A percentile compares a stretch with the other conserved stretches of the same genome.
Evolutionary conservation across 805 yeast species (phyloP).

Genomic region (Zygoascus bituminiphila): DNA sequence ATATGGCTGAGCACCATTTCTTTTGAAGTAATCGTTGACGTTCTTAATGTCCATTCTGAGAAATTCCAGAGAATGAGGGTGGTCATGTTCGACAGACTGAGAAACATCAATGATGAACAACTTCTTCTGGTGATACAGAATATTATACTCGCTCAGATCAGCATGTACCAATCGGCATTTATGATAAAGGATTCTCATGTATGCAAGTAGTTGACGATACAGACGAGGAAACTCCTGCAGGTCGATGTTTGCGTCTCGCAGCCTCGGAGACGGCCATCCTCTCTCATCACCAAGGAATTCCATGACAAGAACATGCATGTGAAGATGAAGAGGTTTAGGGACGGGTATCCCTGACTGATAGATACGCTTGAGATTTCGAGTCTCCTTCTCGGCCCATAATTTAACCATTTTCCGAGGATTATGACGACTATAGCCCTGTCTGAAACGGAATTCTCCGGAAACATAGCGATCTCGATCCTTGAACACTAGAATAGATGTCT

Average conservation of each 20-base stretch:
- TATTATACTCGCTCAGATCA: conserved; percentile 91
- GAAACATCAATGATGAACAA: conserved; percentile 92
- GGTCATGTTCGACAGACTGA: conserved; percentile 96
- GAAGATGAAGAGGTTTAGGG: conserved; percentile 84
- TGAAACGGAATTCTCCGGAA: conserved; percentile 88
- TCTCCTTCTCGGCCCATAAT: conserved; percentile 98
- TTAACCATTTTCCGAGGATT: conserved; percentile 97
- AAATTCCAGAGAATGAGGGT: conserved; percentile 92
- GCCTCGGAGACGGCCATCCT: conserved; percentile 86
- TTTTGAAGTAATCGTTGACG: conserved; percentile 78
- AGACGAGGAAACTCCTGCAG: conserved; percentile 56
- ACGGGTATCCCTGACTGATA: conserved; percentile 76
- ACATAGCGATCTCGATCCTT: conserved; percentile 95
- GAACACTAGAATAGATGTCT: conserved; percentile 93
- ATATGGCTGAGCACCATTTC: conserved; percentile 64
- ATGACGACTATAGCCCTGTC: conserved; percentile 74
- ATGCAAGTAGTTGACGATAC: conserved; percentile 71
- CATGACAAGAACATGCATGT: conserved; percentile 90
- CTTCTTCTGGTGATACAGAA: conserved; percentile 64
- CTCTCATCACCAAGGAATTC: conserved; percentile 68
- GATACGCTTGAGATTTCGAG: conserved; percentile 80
- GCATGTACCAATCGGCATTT: conserved; percentile 91
- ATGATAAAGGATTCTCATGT: conserved; percentile 82
- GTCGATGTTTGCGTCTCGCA: conserved; percentile 72
- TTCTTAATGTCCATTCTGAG: conserved; percentile 96